A percentile compares a stretch with the other conserved stretches of the same genome.
Conservation (phyloP, 768 basidiomycete species). For the Leucocoprinus sp. region DNA sequence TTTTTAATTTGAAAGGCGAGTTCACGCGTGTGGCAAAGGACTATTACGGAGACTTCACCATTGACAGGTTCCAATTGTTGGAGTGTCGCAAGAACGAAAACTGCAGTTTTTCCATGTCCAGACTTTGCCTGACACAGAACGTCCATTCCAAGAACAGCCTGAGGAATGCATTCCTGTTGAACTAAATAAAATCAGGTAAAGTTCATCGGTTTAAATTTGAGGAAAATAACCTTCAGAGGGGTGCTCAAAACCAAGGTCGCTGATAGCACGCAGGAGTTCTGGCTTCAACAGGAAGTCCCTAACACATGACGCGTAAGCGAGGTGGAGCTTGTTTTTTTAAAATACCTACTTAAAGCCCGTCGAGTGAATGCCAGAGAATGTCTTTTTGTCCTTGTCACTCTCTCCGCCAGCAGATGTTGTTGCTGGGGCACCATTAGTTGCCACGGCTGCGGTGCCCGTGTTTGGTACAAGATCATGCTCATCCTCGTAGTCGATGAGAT, state of each 20-base stretch:
- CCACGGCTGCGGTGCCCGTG: constrained; percentile 37
- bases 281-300: constrained; percentile 99
- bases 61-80: constrained; percentile 98
- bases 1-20: constrained; percentile 99
- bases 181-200: constrained; percentile 41
- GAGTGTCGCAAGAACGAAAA: constrained; percentile 95
- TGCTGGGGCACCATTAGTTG: constrained; percentile 35
- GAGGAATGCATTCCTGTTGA: constrained; percentile 99
- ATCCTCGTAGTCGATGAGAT: constrained; percentile 92
- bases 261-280: constrained; percentile 93
- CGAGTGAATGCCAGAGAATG: constrained; percentile 99
- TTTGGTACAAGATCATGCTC: constrained; percentile 73
- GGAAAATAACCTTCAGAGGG: constrained; percentile 84
- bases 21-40: constrained; percentile 98
- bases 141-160: constrained; percentile 99
- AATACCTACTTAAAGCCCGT: constrained; percentile 87
- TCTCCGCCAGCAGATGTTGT: constrained; percentile 41
- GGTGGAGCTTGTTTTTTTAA: constrained; percentile 1
- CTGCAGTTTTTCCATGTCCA: constrained; percentile 97
- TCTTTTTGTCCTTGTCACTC: constrained; percentile 89
- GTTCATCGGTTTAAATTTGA: not conserved
- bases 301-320: constrained; percentile 15
- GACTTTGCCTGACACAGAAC: constrained; percentile 99
- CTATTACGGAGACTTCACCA: constrained; percentile 95
- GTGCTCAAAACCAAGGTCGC: constrained; percentile 99